Conservation (phyloP, 1,284 basidiomycete species). For the Coniferiporia weirii region DNA sequence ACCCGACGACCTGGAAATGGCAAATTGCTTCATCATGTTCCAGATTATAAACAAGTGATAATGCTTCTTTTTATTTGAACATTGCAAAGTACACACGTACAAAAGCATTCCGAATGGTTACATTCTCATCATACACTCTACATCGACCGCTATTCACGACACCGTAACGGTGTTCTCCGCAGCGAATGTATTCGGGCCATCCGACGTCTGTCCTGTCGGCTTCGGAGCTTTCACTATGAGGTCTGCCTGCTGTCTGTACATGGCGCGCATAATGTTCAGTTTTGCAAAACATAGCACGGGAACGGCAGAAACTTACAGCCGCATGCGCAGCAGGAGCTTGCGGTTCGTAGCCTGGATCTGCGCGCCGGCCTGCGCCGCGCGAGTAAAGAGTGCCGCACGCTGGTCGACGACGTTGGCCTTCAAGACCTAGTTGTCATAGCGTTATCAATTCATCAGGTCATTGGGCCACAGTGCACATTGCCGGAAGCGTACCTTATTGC, state of each 20-base stretch:
- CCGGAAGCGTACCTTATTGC: constrained; percentile 55
- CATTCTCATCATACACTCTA: too few relatives aligned
- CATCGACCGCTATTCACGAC: not conserved
- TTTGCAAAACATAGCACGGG: not conserved
- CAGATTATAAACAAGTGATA: too few relatives aligned
- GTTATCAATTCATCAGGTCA: not conserved
- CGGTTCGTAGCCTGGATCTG: constrained; percentile 68
- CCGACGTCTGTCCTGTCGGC: not conserved
- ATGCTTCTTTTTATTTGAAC: too few relatives aligned
- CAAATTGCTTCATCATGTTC: too few relatives aligned
- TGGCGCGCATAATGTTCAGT: not conserved
- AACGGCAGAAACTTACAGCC: constrained; percentile 45
- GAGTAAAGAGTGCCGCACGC: constrained; percentile 66
- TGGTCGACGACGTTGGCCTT: constrained; percentile 71
- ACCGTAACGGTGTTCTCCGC: not conserved
- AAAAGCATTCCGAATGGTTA: too few relatives aligned
- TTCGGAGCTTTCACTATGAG: constrained; percentile 48
- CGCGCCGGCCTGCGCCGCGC: constrained; percentile 64
- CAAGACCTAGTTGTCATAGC: constrained; percentile 45
- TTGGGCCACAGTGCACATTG: not conserved
- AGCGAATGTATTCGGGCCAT: not conserved
- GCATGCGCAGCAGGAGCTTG: constrained; percentile 72
- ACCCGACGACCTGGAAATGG: too few relatives aligned
- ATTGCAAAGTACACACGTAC: too few relatives aligned
- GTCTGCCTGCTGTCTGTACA: constrained; percentile 62